Evolutionary conservation across 2,329 filamentous ascomycete genomes (phyloP).

Genomic region (Raffaelea albimanens): DNA sequence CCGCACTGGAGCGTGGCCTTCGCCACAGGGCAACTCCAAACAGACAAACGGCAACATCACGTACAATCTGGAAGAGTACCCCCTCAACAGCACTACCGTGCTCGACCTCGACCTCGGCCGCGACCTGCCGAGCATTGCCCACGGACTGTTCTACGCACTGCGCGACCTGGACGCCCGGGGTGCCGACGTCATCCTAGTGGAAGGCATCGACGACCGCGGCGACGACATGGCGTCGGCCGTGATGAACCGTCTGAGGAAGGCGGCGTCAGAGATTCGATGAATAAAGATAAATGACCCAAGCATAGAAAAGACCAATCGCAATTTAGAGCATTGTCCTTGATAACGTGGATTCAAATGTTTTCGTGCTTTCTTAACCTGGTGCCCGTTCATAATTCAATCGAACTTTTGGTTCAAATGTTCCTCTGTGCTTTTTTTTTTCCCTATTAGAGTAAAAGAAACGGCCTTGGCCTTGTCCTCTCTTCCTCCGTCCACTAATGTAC

Average conservation of each 20-base stretch:
- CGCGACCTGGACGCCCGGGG: constrained; percentile 72
- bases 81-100: constrained; percentile 31
- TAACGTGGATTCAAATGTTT: no score
- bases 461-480: no score
- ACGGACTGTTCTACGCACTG: constrained; percentile 79
- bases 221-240: constrained; percentile 81
- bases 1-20: constrained; percentile 43
- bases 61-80: constrained; percentile 27
- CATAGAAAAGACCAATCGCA: no score
- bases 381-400: no score
- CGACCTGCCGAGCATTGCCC: constrained; percentile 65
- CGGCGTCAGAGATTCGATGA: constrained; percentile 50
- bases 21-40: neutral
- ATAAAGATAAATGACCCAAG: no score
- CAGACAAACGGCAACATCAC: constrained; percentile 16
- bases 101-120: constrained; percentile 67
- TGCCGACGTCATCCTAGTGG: constrained; percentile 80
- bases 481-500: no score
- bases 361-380: no score
- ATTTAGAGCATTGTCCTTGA: no score
- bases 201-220: constrained; percentile 71
- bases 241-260: constrained; percentile 76
- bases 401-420: no score
- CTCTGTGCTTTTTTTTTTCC: no score
- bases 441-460: no score